Evolutionary conservation across 2,329 filamentous ascomycete species (phyloP).

Genomic region (Alternaria ventricosa): DNA sequence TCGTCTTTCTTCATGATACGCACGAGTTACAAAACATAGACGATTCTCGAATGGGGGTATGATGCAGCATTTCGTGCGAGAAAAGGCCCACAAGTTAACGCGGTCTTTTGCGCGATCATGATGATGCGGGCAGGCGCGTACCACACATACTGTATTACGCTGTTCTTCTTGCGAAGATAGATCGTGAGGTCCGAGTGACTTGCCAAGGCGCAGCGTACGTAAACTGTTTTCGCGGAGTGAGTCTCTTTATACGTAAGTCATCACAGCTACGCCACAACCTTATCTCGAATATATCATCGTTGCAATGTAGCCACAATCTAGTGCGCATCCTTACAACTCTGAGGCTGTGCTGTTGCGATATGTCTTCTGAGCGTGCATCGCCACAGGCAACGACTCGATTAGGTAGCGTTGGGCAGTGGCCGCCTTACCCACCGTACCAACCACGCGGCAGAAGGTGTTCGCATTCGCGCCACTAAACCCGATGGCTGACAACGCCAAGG

Average conservation of each 20-base stretch:
- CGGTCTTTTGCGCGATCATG: not conserved
- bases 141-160: not conserved
- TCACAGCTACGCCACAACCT: not conserved
- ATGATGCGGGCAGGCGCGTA: not conserved
- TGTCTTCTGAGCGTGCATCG: conserved; percentile 2
- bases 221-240: not conserved
- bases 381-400: conserved; percentile 3
- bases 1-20: not conserved
- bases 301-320: not conserved
- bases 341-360: conserved; percentile 6
- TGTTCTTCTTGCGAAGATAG: not conserved
- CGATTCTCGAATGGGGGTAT: not conserved
- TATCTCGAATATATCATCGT: not conserved
- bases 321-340: not conserved
- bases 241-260: not conserved
- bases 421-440: conserved; percentile 2
- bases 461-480: not conserved
- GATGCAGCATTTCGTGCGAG: not conserved
- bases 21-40: not conserved
- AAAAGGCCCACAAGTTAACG: not conserved
- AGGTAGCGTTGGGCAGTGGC: not conserved
- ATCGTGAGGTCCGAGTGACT: not conserved
- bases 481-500: conserved; percentile 5
- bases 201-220: not conserved
- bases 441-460: conserved; percentile 2